phyloP scores from a whole-genome alignment of 202 grass and related monocot species.

The Schoenoplectus tabernaemontani region DNA sequence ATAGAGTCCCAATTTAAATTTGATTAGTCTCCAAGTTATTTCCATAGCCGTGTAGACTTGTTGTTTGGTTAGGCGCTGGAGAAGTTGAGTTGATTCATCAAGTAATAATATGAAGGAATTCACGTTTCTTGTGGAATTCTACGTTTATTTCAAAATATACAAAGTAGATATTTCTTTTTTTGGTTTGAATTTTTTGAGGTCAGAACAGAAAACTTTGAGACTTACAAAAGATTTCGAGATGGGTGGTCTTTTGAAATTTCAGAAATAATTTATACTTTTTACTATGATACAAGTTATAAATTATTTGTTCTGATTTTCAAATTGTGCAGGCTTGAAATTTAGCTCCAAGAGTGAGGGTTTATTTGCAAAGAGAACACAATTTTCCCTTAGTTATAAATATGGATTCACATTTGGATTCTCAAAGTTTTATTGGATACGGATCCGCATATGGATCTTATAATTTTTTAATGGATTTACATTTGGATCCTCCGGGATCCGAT shows the following conservation, averaged over 20 bases:
- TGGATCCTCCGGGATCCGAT: too few species aligned
- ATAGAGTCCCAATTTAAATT: neutral
- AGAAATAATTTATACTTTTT: neutral
- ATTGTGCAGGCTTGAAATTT: neutral
- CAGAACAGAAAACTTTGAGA: neutral
- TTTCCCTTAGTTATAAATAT: too few species aligned
- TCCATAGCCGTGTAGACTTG: neutral
- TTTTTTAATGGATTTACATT: too few species aligned
- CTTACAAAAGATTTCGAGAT: neutral
- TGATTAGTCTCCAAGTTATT: slow-evolving; percentile 25
- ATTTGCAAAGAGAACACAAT: neutral
- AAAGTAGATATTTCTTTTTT: neutral
- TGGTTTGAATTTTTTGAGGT: neutral
- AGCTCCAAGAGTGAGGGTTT: neutral
- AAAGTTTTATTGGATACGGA: too few species aligned
- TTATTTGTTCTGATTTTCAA: neutral
- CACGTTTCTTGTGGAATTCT: neutral
- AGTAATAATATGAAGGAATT: neutral
- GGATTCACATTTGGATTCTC: too few species aligned
- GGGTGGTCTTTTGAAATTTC: neutral
- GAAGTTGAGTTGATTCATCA: neutral
- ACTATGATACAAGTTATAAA: neutral
- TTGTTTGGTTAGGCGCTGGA: neutral
- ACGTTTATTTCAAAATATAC: neutral
- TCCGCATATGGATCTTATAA: too few species aligned